phyloP scores from a whole-genome alignment of 2,329 filamentous ascomycete genomes.

The Botrytis hyacinthi region DNA sequence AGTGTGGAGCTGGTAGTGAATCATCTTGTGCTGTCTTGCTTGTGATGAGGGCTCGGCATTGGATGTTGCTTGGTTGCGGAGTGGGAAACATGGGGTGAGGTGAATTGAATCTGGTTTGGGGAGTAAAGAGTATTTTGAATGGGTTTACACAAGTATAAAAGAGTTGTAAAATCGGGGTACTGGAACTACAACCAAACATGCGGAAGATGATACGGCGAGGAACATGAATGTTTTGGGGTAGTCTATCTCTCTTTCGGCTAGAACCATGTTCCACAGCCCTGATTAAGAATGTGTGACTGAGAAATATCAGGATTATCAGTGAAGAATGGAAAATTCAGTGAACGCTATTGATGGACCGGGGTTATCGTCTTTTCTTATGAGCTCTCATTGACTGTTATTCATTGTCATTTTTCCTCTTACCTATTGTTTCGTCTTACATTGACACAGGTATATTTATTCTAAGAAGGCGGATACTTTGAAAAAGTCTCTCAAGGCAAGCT shows the following conservation, averaged over 20 bases:
- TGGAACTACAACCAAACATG: background rate
- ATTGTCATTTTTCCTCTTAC: background rate
- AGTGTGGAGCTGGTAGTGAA: background rate
- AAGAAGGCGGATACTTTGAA: background rate
- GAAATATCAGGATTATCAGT: background rate
- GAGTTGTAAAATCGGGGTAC: background rate
- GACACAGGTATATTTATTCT: fast-evolving
- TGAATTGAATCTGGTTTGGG: fast-evolving
- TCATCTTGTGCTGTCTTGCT: background rate
- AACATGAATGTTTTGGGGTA: no score
- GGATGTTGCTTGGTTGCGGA: background rate
- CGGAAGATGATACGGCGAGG: no score
- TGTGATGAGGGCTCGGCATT: background rate
- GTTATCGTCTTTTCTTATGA: background rate
- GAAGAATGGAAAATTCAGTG: background rate
- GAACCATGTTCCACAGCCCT: background rate
- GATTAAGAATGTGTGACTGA: fast-evolving
- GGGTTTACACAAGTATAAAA: background rate
- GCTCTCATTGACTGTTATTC: fast-evolving
- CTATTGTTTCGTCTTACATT: fast-evolving
- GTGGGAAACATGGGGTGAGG: no score
- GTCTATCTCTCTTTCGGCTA: background rate
- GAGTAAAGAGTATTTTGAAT: background rate
- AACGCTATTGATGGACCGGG: background rate
- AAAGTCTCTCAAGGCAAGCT: background rate